phyloP scores from a whole-genome alignment of 2,329 filamentous ascomycete species.

The Penicillium sp. region DNA sequence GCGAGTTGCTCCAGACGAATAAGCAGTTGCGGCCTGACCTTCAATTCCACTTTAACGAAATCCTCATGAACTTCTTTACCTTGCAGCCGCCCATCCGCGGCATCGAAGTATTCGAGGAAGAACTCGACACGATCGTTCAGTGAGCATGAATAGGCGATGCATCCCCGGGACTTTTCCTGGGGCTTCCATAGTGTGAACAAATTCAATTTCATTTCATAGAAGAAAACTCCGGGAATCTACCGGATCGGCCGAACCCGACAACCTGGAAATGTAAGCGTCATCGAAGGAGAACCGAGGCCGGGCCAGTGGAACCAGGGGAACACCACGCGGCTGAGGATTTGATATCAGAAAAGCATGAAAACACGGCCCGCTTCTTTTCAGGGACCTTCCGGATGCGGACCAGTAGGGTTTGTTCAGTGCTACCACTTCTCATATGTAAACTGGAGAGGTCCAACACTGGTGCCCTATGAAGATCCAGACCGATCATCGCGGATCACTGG shows the following conservation, averaged over 20 bases:
- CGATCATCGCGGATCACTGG: no score
- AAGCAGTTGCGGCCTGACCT: constrained; percentile 34
- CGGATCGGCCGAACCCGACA: constrained; percentile 15
- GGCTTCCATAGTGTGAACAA: no score
- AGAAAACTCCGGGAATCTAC: neutral
- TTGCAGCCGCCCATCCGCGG: constrained; percentile 29
- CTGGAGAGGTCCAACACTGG: no score
- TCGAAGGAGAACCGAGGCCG: constrained; percentile 8
- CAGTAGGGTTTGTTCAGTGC: no score
- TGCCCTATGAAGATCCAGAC: no score
- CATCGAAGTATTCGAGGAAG: constrained; percentile 31
- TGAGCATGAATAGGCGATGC: no score
- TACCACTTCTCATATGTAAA: no score
- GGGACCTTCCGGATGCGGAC: no score
- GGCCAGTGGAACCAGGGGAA: neutral
- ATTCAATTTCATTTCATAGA: neutral
- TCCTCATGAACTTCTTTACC: constrained; percentile 35
- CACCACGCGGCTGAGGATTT: neutral
- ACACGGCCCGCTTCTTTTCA: no score
- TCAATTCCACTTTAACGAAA: constrained; percentile 39
- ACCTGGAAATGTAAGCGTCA: constrained; percentile 21
- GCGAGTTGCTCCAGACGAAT: constrained; percentile 33
- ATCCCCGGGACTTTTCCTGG: no score
- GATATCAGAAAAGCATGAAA: constrained; percentile 13
- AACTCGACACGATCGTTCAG: constrained; percentile 17